Evolutionary conservation across 345 rosid genomes (phyloP).

Genomic region (Reutealis trisperma): DNA sequence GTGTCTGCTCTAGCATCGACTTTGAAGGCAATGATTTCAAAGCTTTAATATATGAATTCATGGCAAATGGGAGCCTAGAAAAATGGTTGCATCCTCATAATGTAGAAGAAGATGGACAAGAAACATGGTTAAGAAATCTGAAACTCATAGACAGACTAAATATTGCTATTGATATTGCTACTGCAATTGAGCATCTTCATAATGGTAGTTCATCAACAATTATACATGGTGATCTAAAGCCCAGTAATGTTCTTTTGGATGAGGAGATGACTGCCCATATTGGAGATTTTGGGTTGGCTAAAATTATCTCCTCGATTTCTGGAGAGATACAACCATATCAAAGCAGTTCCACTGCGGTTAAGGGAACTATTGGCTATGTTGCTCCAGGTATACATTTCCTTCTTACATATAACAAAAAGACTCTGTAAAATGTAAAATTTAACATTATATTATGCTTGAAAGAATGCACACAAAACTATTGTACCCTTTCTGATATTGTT

Average conservation of each 20-base stretch:
- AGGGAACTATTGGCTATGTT: constrained; percentile 26
- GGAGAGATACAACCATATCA: background rate
- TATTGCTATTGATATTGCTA: constrained; percentile 19
- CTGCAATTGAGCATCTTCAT: background rate
- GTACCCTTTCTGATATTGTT: no score
- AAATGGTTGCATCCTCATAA: constrained; percentile 35
- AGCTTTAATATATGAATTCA: constrained; percentile 47
- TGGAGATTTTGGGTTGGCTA: constrained; percentile 28
- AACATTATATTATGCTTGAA: no score
- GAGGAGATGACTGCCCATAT: constrained; percentile 16
- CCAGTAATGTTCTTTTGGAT: constrained; percentile 29
- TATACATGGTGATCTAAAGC: constrained; percentile 28
- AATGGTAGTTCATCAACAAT: background rate
- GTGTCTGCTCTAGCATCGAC: constrained; percentile 40
- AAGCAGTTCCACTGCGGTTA: constrained; percentile 7
- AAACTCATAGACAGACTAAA: background rate
- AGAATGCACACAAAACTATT: no score
- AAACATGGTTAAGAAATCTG: background rate
- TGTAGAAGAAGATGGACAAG: background rate
- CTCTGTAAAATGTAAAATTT: no score
- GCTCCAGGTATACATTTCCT: constrained; percentile 26
- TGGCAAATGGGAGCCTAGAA: constrained; percentile 53
- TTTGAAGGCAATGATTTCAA: constrained; percentile 47
- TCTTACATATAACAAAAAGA: background rate
- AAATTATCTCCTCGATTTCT: background rate